Base-by-base conservation (phyloP, 2,329 filamentous ascomycete genomes). In the Tothia fuscella region DNA sequence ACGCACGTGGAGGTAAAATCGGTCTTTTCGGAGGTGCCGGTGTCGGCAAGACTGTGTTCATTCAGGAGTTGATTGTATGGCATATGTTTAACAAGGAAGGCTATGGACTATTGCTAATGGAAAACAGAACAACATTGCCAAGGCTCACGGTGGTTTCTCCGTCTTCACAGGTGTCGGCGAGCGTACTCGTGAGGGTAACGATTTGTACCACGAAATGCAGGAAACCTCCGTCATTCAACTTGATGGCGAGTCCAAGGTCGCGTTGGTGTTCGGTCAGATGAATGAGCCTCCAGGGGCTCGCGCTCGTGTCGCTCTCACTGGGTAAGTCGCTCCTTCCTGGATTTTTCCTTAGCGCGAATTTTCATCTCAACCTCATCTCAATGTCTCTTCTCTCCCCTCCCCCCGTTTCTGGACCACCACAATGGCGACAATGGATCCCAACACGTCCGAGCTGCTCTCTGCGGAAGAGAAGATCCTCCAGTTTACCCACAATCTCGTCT, bases 151-250 rank as follows among this genome's bases (percentile, higher is more conserved):
- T 93, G 91, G 91, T 93, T 98, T 93, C 84, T 98, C 91, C 55
- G 91, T 98, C 66, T 98, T 98, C 82, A 94, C 87, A 65, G 91
- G 91, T 89, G 91, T 98, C 71, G 91, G 91, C 68, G 91, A 98
- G 82, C 89, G 91, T 77, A 98, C 91, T 65, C 91, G 91, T 86
- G 91, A 98, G 81, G 91, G 91, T 79, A 98, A 98, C 80, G 91
- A 98, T 81, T 71, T 98, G 77, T 98, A 98, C 82, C 89, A 98
- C 74, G 91, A 98, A 80, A 98, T 98, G 91, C 91, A 96, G 77
- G 89, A 98, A 75, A 98, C 91, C 56, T 86, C 84, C 63, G 91
- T 98, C 78, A 98, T 98, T 71, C 80, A 98, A 71, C 86, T 98
- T 54, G 91, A 98, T 53, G 91, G 91, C 70, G 89, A 95, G 61